Conservation (phyloP, 441 rosid species). For the Isatis lusitanica region DNA sequence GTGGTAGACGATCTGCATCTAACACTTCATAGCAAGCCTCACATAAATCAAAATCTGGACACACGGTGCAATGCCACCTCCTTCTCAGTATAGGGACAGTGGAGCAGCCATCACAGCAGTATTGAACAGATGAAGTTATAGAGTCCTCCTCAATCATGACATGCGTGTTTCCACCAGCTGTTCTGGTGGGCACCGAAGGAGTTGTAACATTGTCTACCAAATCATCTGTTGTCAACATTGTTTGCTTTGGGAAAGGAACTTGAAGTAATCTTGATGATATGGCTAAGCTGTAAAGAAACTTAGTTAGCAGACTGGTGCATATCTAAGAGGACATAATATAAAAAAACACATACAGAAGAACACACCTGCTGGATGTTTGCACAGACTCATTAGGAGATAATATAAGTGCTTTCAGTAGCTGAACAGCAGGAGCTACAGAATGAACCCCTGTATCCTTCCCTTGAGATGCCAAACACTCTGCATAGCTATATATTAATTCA, state of each 20-base stretch:
- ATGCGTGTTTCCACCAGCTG: constrained; percentile 70
- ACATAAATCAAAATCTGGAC: constrained; percentile 99
- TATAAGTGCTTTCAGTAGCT: constrained; percentile 80
- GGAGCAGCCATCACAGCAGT: constrained; percentile 99
- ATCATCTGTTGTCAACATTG: constrained; percentile 91
- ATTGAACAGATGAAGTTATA: constrained; percentile 95
- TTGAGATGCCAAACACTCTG: constrained; percentile 93
- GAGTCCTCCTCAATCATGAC: constrained; percentile 98
- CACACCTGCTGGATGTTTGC: constrained; percentile 98
- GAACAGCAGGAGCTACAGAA: constrained; percentile 96
- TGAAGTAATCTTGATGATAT: constrained; percentile 99
- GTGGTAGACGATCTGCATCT: constrained; percentile 89
- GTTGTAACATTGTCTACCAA: constrained; percentile 63
- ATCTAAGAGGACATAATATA: constrained; percentile 8
- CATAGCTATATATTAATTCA: constrained; percentile 94
- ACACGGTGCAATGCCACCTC: constrained; percentile 99
- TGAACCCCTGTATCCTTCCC: constrained; percentile 62
- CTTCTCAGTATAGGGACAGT: constrained; percentile 96
- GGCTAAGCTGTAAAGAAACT: constrained; percentile 75
- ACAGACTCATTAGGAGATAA: constrained; percentile 86
- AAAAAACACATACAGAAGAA: constrained; percentile 6
- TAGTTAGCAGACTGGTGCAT: constrained; percentile 29
- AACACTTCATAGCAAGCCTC: constrained; percentile 95
- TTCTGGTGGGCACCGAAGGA: constrained; percentile 58
- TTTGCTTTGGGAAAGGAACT: constrained; percentile 99